Evolutionary conservation across 169 alveolate species (phyloP).

Genomic region (Eimeria brunetti): DNA sequence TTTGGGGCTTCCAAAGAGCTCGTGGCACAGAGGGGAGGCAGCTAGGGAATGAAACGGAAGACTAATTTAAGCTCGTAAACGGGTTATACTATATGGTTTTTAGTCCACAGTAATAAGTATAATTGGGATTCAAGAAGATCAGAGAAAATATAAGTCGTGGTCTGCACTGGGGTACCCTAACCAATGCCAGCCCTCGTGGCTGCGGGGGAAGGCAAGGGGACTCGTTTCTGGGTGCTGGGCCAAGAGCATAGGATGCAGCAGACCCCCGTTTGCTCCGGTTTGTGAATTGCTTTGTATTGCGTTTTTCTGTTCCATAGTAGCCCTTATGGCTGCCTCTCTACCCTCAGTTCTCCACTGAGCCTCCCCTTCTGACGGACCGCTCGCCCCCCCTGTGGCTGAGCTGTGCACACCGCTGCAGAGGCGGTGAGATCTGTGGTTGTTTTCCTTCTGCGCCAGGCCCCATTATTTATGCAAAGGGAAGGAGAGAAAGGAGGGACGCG

Average conservation of each 20-base stretch:
- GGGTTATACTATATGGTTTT: background rate
- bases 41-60: background rate
- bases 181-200: slow-evolving; percentile 64
- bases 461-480: slow-evolving; percentile 29
- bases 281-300: slow-evolving; percentile 24
- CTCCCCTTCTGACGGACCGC: slow-evolving; percentile 46
- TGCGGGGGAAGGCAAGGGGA: slow-evolving; percentile 64
- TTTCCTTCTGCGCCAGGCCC: background rate
- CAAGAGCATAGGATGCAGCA: slow-evolving; percentile 2
- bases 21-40: background rate
- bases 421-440: slow-evolving; percentile 39
- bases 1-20: slow-evolving; percentile 47
- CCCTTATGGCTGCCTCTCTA: slow-evolving; percentile 39
- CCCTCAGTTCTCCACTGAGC: background rate
- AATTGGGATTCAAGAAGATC: background rate
- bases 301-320: background rate
- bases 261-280: background rate
- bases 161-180: background rate
- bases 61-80: background rate
- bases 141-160: background rate
- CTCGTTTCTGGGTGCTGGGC: slow-evolving; percentile 49
- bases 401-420: slow-evolving; percentile 54
- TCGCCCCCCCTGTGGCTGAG: slow-evolving; percentile 72
- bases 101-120: background rate
- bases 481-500: slow-evolving; percentile 44